Evolutionary conservation across 768 basidiomycete genomes (phyloP).

Genomic region (Leccinellum luteum): DNA sequence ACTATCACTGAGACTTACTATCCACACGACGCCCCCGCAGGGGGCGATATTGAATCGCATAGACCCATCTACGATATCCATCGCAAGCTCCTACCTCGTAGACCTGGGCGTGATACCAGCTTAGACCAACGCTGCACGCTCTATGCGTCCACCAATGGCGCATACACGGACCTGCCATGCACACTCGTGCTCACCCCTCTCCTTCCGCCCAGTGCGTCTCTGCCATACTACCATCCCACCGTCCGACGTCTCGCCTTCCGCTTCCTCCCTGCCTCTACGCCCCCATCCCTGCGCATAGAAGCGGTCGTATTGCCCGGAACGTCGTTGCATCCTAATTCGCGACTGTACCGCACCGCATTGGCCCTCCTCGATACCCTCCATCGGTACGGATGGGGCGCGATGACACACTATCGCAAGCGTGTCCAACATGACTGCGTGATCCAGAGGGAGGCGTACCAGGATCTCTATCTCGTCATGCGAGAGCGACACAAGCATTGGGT

Average conservation of each 20-base stretch:
- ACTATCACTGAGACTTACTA: slow-evolving; percentile 35
- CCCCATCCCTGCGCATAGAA: slow-evolving; percentile 22
- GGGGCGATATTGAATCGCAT: slow-evolving; percentile 34
- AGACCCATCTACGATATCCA: slow-evolving; percentile 52
- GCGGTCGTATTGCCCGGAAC: slow-evolving; percentile 39
- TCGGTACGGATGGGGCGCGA: slow-evolving; percentile 84
- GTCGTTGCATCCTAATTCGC: slow-evolving; percentile 50
- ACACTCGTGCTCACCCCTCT: slow-evolving; percentile 62
- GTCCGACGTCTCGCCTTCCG: slow-evolving; percentile 80
- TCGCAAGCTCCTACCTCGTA: slow-evolving; percentile 69
- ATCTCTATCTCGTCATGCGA: slow-evolving; percentile 84
- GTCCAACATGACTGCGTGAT: slow-evolving; percentile 81
- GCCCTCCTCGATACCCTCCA: slow-evolving; percentile 79
- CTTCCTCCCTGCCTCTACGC: slow-evolving; percentile 42
- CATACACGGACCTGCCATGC: slow-evolving; percentile 28
- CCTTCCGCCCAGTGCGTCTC: slow-evolving; percentile 35
- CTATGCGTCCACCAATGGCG: slow-evolving; percentile 38
- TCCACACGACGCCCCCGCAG: slow-evolving; percentile 32
- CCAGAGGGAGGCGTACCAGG: slow-evolving; percentile 78
- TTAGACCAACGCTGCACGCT: slow-evolving; percentile 80
- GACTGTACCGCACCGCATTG: slow-evolving; percentile 79
- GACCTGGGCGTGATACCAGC: slow-evolving; percentile 70
- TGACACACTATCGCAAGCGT: slow-evolving; percentile 83
- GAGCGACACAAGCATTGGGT: slow-evolving; percentile 79
- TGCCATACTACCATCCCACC: slow-evolving; percentile 91